Evolutionary conservation across 768 basidiomycete genomes (phyloP), one percentile per base, ranked within the genome.

Genomic region (Gymnopilus dilepis): DNA sequence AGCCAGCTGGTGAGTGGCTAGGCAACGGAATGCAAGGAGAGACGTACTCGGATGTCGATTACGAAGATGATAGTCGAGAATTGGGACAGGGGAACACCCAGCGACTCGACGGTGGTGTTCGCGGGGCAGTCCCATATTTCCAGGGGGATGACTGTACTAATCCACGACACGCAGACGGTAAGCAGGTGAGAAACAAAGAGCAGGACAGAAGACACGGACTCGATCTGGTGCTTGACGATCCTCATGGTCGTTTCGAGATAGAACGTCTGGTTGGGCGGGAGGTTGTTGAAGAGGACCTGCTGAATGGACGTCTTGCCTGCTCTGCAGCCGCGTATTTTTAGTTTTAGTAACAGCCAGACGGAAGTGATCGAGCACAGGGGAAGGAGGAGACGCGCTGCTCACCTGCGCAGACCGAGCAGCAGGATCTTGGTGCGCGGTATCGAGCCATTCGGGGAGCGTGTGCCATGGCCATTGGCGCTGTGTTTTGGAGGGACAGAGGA

Each of bases 121-220:
- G 92, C 92, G 0, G 96, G 97, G 67, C 94, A 94, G 70, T 97
- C 95, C 94, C 94, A 97, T 71, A 98, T 87, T 72, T 97, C 93
- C 37, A 98, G 84, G 0, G 95, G 94, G 63, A 97, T 88, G 64
- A 97, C 87, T 41, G 95, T 91, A 76, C 96, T 97, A 73, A 47
- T 64, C 45, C 52, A 52, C 38, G 42, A 59, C 31, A 30, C 40
- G 45, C 9, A 28, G 22, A 50, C 28, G 56, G 65, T 60, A 58
- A 59, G 42, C 42, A 28, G 59, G 28, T 59, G 47, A 37, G 30
- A 59, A 28, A 34, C 17, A 48, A 34, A 28, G 30, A 56, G 41
- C 6, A 24, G 50, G n/a, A n/a, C n/a, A n/a, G n/a, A 55, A 61
- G 56, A 43, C 34, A 67, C 93, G 75, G 73, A 97, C 95, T 97